Conservation (phyloP, 2,329 filamentous ascomycete genomes). For the Aspergillaceae sp. region DNA sequence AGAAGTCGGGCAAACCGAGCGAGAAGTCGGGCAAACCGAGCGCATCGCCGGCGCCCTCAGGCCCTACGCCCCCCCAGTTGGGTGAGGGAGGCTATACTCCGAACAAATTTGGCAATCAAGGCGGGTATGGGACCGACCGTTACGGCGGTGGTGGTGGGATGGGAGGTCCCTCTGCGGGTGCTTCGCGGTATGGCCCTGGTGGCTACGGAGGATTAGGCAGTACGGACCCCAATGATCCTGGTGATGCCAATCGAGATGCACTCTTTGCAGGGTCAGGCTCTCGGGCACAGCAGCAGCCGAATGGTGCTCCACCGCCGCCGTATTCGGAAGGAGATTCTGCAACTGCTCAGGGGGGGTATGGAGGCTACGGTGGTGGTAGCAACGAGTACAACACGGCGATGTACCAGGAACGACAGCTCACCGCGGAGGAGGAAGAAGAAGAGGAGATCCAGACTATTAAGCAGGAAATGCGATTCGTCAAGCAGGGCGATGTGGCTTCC, state of each 20-base stretch:
- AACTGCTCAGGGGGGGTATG: conserved; percentile 3
- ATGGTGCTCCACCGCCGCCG: conserved; percentile 21
- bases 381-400: conserved; percentile 30
- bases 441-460: conserved; percentile 65
- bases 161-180: conserved; percentile 24
- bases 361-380: conserved; percentile 25
- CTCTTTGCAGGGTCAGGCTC: conserved; percentile 51
- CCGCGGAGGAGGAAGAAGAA: conserved; percentile 69
- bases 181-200: conserved; percentile 39
- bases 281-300: conserved; percentile 39
- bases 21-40: conserved; percentile 3
- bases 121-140: conserved; percentile 45
- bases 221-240: conserved; percentile 41
- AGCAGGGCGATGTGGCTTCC: conserved; percentile 66
- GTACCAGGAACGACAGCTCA: conserved; percentile 67
- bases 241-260: conserved; percentile 48
- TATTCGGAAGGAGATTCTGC: conserved; percentile 12
- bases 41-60: conserved; percentile 9
- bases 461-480: conserved; percentile 64
- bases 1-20: conserved; percentile 1
- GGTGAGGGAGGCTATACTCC: conserved; percentile 25
- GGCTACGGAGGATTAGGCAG: conserved; percentile 51
- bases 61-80: conserved; percentile 12
- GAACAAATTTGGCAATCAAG: conserved; percentile 36
- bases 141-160: conserved; percentile 32